Conservation (phyloP, 1,284 basidiomycete species). For the Moesziomyces sp. region DNA sequence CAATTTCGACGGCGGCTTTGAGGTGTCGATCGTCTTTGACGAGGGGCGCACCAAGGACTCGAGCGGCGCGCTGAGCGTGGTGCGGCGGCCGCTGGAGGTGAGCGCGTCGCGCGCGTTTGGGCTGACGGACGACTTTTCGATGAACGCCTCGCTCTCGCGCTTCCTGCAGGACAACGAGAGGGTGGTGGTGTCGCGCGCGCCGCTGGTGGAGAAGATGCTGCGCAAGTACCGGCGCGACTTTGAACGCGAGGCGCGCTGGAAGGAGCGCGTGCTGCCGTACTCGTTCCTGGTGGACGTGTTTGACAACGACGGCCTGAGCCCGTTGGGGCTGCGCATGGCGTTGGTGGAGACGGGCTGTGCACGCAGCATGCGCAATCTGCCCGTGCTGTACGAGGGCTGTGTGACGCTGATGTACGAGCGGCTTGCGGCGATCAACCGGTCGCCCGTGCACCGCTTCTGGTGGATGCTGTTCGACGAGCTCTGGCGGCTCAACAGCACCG, state of each 20-base stretch:
- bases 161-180: slow-evolving; percentile 76
- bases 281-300: slow-evolving; percentile 75
- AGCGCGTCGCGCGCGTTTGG: slow-evolving; percentile 74
- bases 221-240: slow-evolving; percentile 73
- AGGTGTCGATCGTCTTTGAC: slow-evolving; percentile 75
- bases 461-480: slow-evolving; percentile 80
- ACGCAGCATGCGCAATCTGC: slow-evolving; percentile 73
- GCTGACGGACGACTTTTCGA: slow-evolving; percentile 76
- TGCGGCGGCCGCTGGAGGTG: slow-evolving; percentile 70
- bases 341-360: slow-evolving; percentile 72
- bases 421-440: slow-evolving; percentile 72
- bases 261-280: slow-evolving; percentile 75
- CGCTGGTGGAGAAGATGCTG: slow-evolving; percentile 72
- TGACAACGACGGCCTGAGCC: slow-evolving; percentile 45
- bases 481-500: slow-evolving; percentile 48
- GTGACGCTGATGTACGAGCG: slow-evolving; percentile 75
- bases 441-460: slow-evolving; percentile 79
- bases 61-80: slow-evolving; percentile 43
- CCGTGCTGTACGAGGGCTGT: slow-evolving; percentile 71
- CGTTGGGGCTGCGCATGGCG: slow-evolving; percentile 69
- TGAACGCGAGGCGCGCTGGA: slow-evolving; percentile 72
- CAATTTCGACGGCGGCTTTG: slow-evolving; percentile 74
- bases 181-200: slow-evolving; percentile 71
- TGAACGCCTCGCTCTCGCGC: slow-evolving; percentile 75
- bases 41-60: slow-evolving; percentile 60